Percentiles rank a stretch among this genome's conserved stretches.
Conservation (phyloP, 2,329 filamentous ascomycete genomes). For the Hypoxylon sp. region DNA sequence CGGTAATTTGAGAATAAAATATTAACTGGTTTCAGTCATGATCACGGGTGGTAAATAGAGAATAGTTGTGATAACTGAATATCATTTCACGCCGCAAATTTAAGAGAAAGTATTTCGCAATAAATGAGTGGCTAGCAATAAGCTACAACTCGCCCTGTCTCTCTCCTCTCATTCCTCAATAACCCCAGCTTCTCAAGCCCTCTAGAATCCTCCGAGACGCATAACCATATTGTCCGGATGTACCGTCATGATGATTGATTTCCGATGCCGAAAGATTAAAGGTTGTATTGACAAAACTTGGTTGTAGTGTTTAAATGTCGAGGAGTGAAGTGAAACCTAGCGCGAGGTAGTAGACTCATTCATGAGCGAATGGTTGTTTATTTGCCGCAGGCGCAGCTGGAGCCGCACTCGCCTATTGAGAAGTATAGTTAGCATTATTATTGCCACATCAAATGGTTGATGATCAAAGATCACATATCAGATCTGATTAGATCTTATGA, state of each 20-base stretch:
- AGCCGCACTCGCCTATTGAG: slow-evolving; percentile 38
- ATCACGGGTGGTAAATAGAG: neutral
- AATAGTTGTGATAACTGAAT: neutral
- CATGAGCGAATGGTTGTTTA: slow-evolving; percentile 26
- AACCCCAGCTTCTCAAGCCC: slow-evolving; percentile 12
- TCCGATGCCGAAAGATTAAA: slow-evolving; percentile 20
- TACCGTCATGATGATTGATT: slow-evolving; percentile 9
- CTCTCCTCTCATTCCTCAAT: neutral
- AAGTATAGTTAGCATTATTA: slow-evolving; percentile 22
- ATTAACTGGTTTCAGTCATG: neutral
- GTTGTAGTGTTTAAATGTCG: slow-evolving; percentile 6
- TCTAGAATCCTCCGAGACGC: slow-evolving; percentile 18
- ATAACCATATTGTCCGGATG: slow-evolving; percentile 10
- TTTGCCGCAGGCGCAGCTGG: slow-evolving; percentile 43
- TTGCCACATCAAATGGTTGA: neutral
- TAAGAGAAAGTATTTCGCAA: slow-evolving; percentile 15
- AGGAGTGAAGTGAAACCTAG: slow-evolving; percentile 24
- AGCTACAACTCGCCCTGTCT: slow-evolving; percentile 24
- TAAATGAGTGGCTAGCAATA: slow-evolving; percentile 34
- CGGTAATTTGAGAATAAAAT: neutral
- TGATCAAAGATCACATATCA: neutral
- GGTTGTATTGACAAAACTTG: slow-evolving; percentile 13
- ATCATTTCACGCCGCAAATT: slow-evolving; percentile 3
- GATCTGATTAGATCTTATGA: slow-evolving; percentile 14
- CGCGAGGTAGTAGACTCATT: slow-evolving; percentile 20